A percentile compares a stretch with the other conserved stretches of the same genome.
These are phyloP conservation scores for Lolium rigidum DNA, from an alignment of 176 grass and related monocot genomes.

Conservation along the genomic window DNA sequence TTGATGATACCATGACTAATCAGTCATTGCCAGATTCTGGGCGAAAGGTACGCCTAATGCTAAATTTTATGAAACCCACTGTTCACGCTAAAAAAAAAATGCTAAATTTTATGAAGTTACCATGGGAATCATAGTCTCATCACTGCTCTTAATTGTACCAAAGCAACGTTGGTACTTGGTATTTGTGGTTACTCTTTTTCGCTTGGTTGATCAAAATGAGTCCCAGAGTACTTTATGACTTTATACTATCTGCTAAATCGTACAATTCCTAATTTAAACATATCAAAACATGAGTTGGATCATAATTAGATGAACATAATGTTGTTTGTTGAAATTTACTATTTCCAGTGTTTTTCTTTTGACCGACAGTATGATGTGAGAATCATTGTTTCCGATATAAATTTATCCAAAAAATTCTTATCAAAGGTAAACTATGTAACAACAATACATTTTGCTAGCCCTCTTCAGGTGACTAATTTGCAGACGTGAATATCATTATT, in stretches of 20 bases:
- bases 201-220: constrained; percentile 27
- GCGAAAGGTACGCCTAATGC: constrained; percentile 65
- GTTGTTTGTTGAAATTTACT: constrained; percentile 9
- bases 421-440: constrained; percentile 10
- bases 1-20: constrained; percentile 77
- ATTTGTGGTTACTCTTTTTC: constrained; percentile 27
- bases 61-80: background rate
- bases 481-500: constrained; percentile 36
- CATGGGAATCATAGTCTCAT: constrained; percentile 26
- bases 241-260: constrained; percentile 7
- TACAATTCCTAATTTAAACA: constrained; percentile 29
- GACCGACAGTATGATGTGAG: constrained; percentile 15
- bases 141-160: background rate
- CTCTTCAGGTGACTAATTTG: constrained; percentile 73
- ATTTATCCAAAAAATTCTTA: background rate
- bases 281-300: constrained; percentile 27
- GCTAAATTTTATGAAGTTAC: background rate
- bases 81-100: too few relatives aligned
- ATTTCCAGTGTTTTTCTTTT: background rate
- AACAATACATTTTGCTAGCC: constrained; percentile 32
- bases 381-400: background rate
- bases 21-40: constrained; percentile 71
- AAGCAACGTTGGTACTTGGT: constrained; percentile 11
- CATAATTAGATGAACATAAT: background rate
- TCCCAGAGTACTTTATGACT: background rate